phyloP scores from a whole-genome alignment of 2,329 filamentous ascomycete species.

The Didymella arachidicola region DNA sequence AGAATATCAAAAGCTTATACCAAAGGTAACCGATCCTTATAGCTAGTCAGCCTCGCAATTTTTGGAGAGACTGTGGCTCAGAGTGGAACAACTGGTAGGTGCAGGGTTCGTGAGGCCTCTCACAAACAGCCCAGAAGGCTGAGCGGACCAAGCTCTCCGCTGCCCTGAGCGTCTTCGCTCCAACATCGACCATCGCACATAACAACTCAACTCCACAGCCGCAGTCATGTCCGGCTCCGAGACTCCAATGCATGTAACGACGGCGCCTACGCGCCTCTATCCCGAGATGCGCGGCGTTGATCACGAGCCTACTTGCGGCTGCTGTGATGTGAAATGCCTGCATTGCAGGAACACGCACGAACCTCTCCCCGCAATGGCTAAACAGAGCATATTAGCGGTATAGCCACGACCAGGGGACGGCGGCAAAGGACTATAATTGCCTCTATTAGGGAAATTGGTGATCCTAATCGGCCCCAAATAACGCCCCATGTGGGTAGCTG shows the following conservation, averaged over 20 bases:
- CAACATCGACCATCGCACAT: slow-evolving; percentile 7
- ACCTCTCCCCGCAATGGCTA: slow-evolving; percentile 26
- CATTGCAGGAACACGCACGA: slow-evolving; percentile 37
- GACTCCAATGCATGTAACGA: slow-evolving; percentile 14
- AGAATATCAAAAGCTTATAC: slow-evolving; percentile 6
- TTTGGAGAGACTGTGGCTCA: slow-evolving; percentile 19
- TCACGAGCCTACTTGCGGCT: slow-evolving; percentile 39
- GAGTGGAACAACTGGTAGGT: slow-evolving; percentile 37
- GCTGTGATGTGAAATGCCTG: slow-evolving; percentile 39
- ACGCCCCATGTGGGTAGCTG: slow-evolving; percentile 23
- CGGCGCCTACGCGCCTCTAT: slow-evolving; percentile 26
- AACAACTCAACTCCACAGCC: slow-evolving; percentile 8
- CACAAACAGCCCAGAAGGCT: slow-evolving; percentile 28
- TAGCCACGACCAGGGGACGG: slow-evolving; percentile 27
- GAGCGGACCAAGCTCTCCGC: slow-evolving; percentile 25
- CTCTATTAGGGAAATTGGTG: slow-evolving; percentile 20
- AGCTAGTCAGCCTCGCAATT: slow-evolving; percentile 45
- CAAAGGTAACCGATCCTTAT: slow-evolving; percentile 16
- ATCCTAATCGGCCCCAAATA: slow-evolving; percentile 30
- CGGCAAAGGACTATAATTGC: slow-evolving; percentile 37
- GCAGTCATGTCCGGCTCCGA: slow-evolving; percentile 4
- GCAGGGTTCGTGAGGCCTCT: slow-evolving; percentile 33
- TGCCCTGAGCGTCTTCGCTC: slow-evolving; percentile 15
- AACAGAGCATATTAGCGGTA: slow-evolving; percentile 34
- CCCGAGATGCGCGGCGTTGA: slow-evolving; percentile 31